A percentile compares a stretch with the other conserved stretches of the same genome.
Conservation (phyloP, 2,329 filamentous ascomycete species). For the Phaeosphaeria sp. region DNA sequence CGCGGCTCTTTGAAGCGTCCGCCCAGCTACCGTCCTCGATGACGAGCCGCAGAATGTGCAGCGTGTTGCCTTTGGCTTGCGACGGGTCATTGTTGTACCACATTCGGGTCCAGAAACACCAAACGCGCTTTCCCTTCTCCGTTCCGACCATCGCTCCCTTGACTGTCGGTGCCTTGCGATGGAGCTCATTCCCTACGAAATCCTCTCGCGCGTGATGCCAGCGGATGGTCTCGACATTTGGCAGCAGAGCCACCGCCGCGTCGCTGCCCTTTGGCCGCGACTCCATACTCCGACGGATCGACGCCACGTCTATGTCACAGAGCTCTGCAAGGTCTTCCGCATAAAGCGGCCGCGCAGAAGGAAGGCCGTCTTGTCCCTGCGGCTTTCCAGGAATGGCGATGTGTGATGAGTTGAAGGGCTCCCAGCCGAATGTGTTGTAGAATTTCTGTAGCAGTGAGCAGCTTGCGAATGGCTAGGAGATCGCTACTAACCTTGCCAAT, state of each 20-base stretch:
- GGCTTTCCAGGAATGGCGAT: conserved; percentile 50
- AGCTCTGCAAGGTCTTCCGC: conserved; percentile 67
- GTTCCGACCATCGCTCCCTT: conserved; percentile 73
- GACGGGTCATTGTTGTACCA: conserved; percentile 65
- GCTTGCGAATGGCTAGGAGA: conserved; percentile 65
- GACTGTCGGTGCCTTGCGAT: conserved; percentile 63
- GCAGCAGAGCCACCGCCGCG: conserved; percentile 69
- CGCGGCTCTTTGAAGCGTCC: conserved; percentile 25
- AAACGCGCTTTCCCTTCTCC: conserved; percentile 64
- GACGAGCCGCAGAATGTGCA: conserved; percentile 74
- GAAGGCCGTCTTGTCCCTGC: conserved; percentile 15
- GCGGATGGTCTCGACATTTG: conserved; percentile 70
- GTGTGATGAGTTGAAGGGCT: conserved; percentile 75
- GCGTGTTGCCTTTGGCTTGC: conserved; percentile 66
- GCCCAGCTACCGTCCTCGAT: conserved; percentile 62
- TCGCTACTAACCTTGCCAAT: conserved; percentile 70
- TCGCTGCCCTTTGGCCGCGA: conserved; percentile 49
- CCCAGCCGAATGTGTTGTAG: conserved; percentile 81
- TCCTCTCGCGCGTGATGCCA: conserved; percentile 87
- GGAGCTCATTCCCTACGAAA: conserved; percentile 72
- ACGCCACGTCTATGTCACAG: conserved; percentile 68
- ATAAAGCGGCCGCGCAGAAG: conserved; percentile 56
- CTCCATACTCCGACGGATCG: conserved; percentile 64
- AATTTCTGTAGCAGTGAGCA: conserved; percentile 79
- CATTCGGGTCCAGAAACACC: conserved; percentile 75